phyloP scores from a whole-genome alignment of 2,329 filamentous ascomycete species.

The Dactylellina cionopaga region DNA sequence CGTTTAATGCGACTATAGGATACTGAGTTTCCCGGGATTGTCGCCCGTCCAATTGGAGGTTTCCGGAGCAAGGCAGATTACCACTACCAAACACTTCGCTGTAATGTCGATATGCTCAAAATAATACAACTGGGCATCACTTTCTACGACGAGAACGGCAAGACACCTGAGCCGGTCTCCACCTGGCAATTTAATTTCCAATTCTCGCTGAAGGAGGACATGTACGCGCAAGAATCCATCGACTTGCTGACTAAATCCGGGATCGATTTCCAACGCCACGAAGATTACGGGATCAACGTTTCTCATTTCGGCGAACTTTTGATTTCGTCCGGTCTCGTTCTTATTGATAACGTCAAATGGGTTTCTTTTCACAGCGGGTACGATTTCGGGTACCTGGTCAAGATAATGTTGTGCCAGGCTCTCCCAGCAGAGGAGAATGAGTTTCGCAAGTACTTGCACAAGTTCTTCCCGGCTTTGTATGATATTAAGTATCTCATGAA shows the following conservation, averaged over 20 bases:
- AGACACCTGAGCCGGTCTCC: conserved; percentile 73
- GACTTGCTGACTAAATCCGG: conserved; percentile 88
- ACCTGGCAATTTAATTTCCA: conserved; percentile 99
- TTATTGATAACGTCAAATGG: conserved; percentile 90
- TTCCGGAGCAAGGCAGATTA: conserved; percentile 97
- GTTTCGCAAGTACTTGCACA: conserved; percentile 87
- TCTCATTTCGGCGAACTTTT: conserved; percentile 87
- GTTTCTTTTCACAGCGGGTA: conserved; percentile 98
- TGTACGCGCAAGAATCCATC: conserved; percentile 97
- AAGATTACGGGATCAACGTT: conserved; percentile 89
- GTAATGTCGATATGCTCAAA: conserved; percentile 96
- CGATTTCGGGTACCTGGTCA: conserved; percentile 96
- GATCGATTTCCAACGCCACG: conserved; percentile 87
- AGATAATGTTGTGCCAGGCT: conserved; percentile 83
- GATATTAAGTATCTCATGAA: conserved; percentile 99
- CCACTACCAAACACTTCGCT: conserved; percentile 96
- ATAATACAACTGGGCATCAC: conserved; percentile 97
- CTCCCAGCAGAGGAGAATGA: conserved; percentile 89
- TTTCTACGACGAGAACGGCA: conserved; percentile 88
- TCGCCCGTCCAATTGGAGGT: conserved; percentile 91
- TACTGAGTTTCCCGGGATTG: conserved; percentile 97
- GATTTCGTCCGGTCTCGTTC: conserved; percentile 89
- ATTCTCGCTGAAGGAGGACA: conserved; percentile 92
- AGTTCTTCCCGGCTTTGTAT: conserved; percentile 91
- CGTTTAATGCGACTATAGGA: conserved; percentile 69